Percentiles rank a stretch among this genome's conserved stretches.
These are phyloP conservation scores for Ottelia alismoides DNA, from an alignment of 106 monocot genomes.

Conservation along the genomic window DNA sequence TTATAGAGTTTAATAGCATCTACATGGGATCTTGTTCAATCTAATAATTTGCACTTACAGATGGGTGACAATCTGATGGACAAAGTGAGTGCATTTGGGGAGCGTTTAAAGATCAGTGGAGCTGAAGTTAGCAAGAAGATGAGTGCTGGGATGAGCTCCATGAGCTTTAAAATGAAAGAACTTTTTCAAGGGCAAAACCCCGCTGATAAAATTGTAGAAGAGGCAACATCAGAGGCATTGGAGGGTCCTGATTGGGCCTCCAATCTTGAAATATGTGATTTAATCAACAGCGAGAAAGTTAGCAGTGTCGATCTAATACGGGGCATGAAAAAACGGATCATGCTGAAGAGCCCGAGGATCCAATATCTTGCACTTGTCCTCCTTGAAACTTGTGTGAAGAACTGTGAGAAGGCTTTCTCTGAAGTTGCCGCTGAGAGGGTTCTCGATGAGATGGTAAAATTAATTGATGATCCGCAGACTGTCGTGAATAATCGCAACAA, in stretches of 20 bases:
- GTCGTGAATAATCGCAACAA: conserved; percentile 80
- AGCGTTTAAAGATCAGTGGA: conserved; percentile 61
- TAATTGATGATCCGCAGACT: conserved; percentile 92
- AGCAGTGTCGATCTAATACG: conserved; percentile 53
- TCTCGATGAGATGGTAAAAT: conserved; percentile 92
- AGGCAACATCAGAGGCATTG: conserved; percentile 46
- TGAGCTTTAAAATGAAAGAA: conserved; percentile 84
- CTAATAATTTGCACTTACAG: too few relatives aligned
- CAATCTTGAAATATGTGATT: conserved; percentile 79
- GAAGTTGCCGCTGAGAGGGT: conserved; percentile 94
- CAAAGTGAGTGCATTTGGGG: conserved; percentile 65
- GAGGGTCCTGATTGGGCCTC: conserved; percentile 61
- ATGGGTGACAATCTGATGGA: conserved; percentile 71
- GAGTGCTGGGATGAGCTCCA: conserved; percentile 52
- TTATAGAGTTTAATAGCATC: too few relatives aligned
- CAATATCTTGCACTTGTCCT: conserved; percentile 64
- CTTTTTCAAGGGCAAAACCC: conserved; percentile 59
- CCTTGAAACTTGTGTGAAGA: conserved; percentile 86
- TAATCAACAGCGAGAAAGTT: conserved; percentile 45
- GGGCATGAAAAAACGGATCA: conserved; percentile 68
- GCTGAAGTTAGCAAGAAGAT: conserved; percentile 57
- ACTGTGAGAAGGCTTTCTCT: conserved; percentile 92
- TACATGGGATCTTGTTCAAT: too few relatives aligned
- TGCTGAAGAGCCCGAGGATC: conserved; percentile 39
- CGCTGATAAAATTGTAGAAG: conserved; percentile 63